phyloP scores from a whole-genome alignment of 2,329 filamentous ascomycete genomes.

The Nothophaeocryptopus gaeumannii region DNA sequence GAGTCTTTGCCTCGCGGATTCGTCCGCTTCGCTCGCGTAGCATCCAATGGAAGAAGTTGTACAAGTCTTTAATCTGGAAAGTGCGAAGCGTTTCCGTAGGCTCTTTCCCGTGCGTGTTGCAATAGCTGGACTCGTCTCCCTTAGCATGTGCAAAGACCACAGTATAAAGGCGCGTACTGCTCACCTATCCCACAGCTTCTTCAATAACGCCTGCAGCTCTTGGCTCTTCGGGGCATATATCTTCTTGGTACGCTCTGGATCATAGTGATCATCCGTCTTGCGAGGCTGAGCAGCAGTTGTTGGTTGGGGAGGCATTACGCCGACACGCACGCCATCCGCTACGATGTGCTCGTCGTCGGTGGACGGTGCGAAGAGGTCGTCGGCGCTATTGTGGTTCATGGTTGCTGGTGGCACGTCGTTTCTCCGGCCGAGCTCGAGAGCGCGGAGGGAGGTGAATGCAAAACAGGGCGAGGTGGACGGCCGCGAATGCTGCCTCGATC shows the following conservation, averaged over 20 bases:
- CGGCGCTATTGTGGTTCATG: too few species aligned
- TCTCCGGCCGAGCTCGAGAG: too few species aligned
- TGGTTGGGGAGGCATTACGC: too few species aligned
- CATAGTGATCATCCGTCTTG: slow-evolving; percentile 2
- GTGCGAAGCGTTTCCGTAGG: neutral
- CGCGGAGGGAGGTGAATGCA: neutral
- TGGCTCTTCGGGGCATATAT: slow-evolving; percentile 6
- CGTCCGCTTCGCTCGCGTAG: neutral
- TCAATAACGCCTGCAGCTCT: neutral
- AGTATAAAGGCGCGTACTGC: neutral
- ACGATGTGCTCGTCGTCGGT: too few species aligned
- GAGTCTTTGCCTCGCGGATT: neutral
- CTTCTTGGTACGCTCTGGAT: slow-evolving; percentile 4
- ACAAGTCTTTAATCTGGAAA: neutral
- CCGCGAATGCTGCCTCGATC: too few species aligned
- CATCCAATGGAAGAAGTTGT: slow-evolving; percentile 6
- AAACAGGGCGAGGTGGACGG: neutral
- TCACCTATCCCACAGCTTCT: slow-evolving; percentile 8
- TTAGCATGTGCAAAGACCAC: neutral
- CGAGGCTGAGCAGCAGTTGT: too few species aligned
- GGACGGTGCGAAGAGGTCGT: too few species aligned
- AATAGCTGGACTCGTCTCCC: neutral
- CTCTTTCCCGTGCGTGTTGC: neutral
- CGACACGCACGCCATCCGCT: too few species aligned
- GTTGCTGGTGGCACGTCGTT: too few species aligned